Percentiles rank a stretch among this genome's conserved stretches.
These are phyloP conservation scores for Talaromyces marneffei DNA, from an alignment of 2,329 filamentous ascomycete species.

Conservation along the genomic window DNA sequence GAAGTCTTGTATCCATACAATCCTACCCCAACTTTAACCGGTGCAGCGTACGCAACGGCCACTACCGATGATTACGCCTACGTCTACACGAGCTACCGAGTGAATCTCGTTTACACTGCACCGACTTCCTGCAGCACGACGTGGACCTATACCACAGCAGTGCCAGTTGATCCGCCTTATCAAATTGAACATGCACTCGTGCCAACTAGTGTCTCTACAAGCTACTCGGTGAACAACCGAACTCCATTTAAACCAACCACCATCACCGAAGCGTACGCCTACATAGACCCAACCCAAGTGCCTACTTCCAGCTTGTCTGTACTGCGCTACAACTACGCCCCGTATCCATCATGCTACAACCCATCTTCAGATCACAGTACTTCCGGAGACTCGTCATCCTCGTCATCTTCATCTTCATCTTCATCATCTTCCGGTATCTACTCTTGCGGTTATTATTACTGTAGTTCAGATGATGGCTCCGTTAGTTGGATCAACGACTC, in stretches of 20 bases:
- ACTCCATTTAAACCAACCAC: constrained; percentile 24
- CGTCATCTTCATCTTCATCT: not conserved
- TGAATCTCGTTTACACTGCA: constrained; percentile 26
- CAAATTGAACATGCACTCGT: constrained; percentile 18
- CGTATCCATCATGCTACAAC: constrained; percentile 13
- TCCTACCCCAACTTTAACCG: constrained; percentile 15
- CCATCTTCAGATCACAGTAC: constrained; percentile 5
- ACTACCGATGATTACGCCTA: not conserved
- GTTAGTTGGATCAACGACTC: constrained; percentile 21
- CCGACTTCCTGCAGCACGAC: constrained; percentile 25
- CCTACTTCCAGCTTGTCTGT: constrained; percentile 18
- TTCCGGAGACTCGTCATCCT: constrained; percentile 1
- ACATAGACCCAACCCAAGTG: constrained; percentile 26
- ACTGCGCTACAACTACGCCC: constrained; percentile 19
- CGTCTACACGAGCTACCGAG: constrained; percentile 21
- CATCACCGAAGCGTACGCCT: constrained; percentile 22
- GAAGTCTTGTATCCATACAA: constrained; percentile 25
- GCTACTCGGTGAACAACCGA: constrained; percentile 20
- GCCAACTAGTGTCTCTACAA: constrained; percentile 20
- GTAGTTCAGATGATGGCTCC: constrained; percentile 14
- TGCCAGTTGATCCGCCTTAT: constrained; percentile 17
- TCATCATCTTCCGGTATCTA: not conserved
- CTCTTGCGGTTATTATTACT: constrained; percentile 7
- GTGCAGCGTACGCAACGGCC: constrained; percentile 6
- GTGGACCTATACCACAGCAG: constrained; percentile 24